Evolutionary conservation across 1,284 basidiomycete species (phyloP).

Genomic region (Malassezia brasiliensis): DNA sequence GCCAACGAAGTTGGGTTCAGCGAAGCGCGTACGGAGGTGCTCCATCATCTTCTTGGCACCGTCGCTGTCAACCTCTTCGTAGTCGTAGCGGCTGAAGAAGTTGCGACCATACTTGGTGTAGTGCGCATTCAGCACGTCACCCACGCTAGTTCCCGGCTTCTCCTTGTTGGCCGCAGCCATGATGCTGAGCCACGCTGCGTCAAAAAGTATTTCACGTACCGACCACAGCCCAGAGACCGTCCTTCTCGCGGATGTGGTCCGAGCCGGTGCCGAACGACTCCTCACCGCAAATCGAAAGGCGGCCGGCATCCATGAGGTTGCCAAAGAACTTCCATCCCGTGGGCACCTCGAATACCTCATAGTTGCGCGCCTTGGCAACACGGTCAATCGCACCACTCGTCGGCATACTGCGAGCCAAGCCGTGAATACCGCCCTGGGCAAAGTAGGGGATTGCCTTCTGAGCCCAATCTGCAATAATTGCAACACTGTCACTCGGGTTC

Average conservation of each 20-base stretch:
- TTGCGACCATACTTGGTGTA: conserved; percentile 89
- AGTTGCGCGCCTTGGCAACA: conserved; percentile 85
- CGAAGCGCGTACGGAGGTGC: conserved; percentile 64
- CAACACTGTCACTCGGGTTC: conserved; percentile 91
- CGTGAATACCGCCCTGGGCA: conserved; percentile 77
- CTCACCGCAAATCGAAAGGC: conserved; percentile 93
- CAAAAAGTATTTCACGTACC: conserved; percentile 37
- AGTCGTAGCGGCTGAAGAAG: conserved; percentile 95
- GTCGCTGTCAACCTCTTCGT: conserved; percentile 88
- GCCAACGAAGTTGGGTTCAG: conserved; percentile 53
- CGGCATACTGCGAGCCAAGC: conserved; percentile 90
- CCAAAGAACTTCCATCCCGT: conserved; percentile 99
- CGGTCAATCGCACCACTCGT: conserved; percentile 93
- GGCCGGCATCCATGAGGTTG: conserved; percentile 96
- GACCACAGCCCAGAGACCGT: conserved; percentile 92
- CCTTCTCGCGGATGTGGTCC: conserved; percentile 98
- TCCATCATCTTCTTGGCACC: conserved; percentile 78
- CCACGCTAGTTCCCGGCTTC: conserved; percentile 37
- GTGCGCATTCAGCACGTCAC: conserved; percentile 61
- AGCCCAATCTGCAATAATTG: conserved; percentile 94
- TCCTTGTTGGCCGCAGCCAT: conserved; percentile 82
- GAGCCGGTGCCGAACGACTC: conserved; percentile 99
- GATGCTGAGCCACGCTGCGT: conserved; percentile 77
- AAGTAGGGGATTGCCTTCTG: conserved; percentile 93
- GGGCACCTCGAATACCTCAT: conserved; percentile 90